Conservation (phyloP, 768 basidiomycete genomes). For the Dioszegia crocea region DNA sequence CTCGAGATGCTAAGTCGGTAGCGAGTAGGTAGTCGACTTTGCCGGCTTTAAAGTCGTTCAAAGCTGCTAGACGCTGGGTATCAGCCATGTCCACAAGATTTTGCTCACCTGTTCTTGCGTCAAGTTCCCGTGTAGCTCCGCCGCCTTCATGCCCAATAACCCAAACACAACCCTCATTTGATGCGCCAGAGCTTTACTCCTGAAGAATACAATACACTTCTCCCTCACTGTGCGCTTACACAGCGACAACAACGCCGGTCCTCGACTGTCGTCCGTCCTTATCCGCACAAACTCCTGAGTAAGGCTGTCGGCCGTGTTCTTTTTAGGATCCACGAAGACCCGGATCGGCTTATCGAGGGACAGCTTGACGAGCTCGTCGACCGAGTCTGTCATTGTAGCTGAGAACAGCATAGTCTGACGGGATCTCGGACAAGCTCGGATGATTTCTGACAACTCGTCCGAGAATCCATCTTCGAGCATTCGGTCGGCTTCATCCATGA, state of each 20-base stretch:
- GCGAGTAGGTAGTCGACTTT: conserved; percentile 89
- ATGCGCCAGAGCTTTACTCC: conserved; percentile 95
- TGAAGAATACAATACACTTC: conserved; percentile 83
- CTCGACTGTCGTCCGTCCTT: conserved; percentile 55
- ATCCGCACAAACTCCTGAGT: conserved; percentile 94
- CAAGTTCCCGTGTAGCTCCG: conserved; percentile 90
- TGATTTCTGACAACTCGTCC: conserved; percentile 89
- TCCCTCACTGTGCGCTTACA: conserved; percentile 84
- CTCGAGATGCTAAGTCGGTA: conserved; percentile 90
- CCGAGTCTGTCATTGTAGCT: conserved; percentile 96
- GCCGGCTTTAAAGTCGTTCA: conserved; percentile 82
- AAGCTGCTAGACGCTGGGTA: conserved; percentile 72
- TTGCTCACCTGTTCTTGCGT: conserved; percentile 82
- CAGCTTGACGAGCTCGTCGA: conserved; percentile 88
- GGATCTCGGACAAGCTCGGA: conserved; percentile 71
- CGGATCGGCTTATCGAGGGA: conserved; percentile 88
- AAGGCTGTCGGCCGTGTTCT: conserved; percentile 75
- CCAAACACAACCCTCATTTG: conserved; percentile 93
- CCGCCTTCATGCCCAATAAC: conserved; percentile 68
- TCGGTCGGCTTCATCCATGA: conserved; percentile 95
- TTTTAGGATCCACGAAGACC: conserved; percentile 91
- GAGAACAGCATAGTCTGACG: conserved; percentile 99
- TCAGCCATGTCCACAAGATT: conserved; percentile 1
- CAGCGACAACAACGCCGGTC: conserved; percentile 55
- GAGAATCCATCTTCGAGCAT: conserved; percentile 88